Conservation (phyloP, 163 green algal genomes). For the Prototheca cutis region DNA sequence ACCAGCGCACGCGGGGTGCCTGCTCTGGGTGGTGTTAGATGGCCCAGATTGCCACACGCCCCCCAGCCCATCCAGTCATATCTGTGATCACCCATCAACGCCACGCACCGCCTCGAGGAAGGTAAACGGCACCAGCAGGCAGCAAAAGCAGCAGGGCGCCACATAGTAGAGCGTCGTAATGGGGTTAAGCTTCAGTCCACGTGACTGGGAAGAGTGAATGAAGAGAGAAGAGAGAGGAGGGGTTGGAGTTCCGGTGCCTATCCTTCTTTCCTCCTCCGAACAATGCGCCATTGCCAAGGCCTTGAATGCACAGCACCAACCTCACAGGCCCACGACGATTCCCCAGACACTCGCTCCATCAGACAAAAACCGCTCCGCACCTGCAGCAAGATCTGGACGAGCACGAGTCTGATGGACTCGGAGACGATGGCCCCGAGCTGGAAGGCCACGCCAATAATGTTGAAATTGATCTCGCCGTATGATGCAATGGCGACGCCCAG, state of each 20-base stretch:
- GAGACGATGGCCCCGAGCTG: slow-evolving; percentile 57
- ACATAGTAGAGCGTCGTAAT: slow-evolving; percentile 83
- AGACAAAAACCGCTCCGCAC: neutral
- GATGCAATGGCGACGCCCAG: slow-evolving; percentile 60
- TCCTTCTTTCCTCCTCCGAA: too few species aligned
- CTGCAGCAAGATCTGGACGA: slow-evolving; percentile 68
- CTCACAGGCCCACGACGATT: too few species aligned
- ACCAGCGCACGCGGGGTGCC: too few species aligned
- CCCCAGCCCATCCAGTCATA: too few species aligned
- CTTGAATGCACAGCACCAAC: too few species aligned
- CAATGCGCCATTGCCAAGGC: too few species aligned
- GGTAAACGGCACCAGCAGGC: slow-evolving; percentile 56
- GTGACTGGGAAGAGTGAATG: slow-evolving; percentile 50
- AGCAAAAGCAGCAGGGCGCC: slow-evolving; percentile 60
- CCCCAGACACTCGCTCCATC: too few species aligned
- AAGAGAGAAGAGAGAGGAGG: too few species aligned
- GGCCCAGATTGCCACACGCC: too few species aligned
- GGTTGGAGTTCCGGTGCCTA: too few species aligned
- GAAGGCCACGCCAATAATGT: slow-evolving; percentile 60
- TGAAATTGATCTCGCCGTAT: slow-evolving; percentile 78
- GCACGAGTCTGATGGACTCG: slow-evolving; percentile 59
- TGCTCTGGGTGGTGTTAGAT: too few species aligned
- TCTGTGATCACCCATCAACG: too few species aligned
- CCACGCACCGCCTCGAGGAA: slow-evolving; percentile 45
- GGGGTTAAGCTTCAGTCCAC: slow-evolving; percentile 79